These are phyloP conservation scores for Trichosporon sp. DNA, from an alignment of 1,284 basidiomycete genomes.

Conservation along the genomic window DNA sequence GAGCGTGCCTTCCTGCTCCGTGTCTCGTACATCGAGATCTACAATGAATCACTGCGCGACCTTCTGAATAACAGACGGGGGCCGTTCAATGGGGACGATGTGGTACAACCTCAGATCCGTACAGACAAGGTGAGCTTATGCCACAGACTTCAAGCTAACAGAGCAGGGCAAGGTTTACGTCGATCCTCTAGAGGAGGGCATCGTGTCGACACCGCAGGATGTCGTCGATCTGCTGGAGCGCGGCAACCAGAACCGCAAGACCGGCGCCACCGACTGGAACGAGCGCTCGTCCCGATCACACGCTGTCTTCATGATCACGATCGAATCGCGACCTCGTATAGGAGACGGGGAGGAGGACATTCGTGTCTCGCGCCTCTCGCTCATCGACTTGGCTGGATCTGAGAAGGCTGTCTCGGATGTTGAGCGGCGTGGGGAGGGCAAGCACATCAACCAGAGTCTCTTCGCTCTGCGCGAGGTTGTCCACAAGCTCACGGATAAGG, in stretches of 20 bases:
- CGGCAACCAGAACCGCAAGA: conserved; percentile 52
- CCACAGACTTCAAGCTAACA: background rate
- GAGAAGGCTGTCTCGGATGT: conserved; percentile 54
- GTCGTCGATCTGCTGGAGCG: conserved; percentile 51
- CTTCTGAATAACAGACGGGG: conserved; percentile 46
- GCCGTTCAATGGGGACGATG: conserved; percentile 29
- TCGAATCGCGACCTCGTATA: conserved; percentile 41
- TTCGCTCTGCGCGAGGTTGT: conserved; percentile 55
- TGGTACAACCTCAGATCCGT: conserved; percentile 40
- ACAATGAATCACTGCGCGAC: conserved; percentile 56
- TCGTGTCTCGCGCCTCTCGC: conserved; percentile 38
- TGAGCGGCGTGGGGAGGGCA: conserved; percentile 54
- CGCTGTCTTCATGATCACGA: conserved; percentile 54
- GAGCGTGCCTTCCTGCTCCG: conserved; percentile 50
- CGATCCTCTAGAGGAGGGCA: conserved; percentile 52
- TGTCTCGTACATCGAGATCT: conserved; percentile 57
- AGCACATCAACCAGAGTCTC: conserved; percentile 56
- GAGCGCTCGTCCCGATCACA: conserved; percentile 53
- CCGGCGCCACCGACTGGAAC: conserved; percentile 57
- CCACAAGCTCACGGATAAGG: conserved; percentile 53
- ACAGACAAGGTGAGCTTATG: conserved; percentile 38
- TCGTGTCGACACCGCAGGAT: conserved; percentile 51
- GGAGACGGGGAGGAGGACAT: conserved; percentile 37
- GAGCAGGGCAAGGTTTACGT: conserved; percentile 49
- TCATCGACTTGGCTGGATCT: conserved; percentile 53